phyloP scores from a whole-genome alignment of 2,329 filamentous ascomycete species.

The Claviceps quebecensis region DNA sequence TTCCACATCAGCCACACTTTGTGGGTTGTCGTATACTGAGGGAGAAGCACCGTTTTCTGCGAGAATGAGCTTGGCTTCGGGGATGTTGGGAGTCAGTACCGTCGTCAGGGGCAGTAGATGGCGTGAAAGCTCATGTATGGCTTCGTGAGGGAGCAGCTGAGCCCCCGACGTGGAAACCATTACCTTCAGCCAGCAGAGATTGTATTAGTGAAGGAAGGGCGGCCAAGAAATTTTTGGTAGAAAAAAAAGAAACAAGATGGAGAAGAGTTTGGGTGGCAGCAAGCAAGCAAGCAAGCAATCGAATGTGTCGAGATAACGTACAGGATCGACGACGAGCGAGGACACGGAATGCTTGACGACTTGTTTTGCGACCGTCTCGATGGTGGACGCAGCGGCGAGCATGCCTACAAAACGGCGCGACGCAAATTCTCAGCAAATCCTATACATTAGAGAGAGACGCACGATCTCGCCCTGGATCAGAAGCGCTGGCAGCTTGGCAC shows the following conservation, averaged over 20 bases:
- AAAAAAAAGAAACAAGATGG: background rate
- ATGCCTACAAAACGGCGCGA: slow-evolving; percentile 17
- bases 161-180: slow-evolving; percentile 82
- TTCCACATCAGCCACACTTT: slow-evolving; percentile 52
- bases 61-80: slow-evolving; percentile 56
- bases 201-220: slow-evolving; percentile 1
- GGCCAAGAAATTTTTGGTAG: background rate
- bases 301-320: slow-evolving; percentile 9
- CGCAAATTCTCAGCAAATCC: background rate
- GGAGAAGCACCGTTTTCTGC: slow-evolving; percentile 27
- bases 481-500: no score
- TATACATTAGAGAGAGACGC: background rate
- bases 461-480: no score
- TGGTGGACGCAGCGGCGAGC: slow-evolving; percentile 24
- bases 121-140: slow-evolving; percentile 45
- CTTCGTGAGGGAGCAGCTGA: slow-evolving; percentile 49
- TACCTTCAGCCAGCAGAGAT: slow-evolving; percentile 40
- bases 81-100: slow-evolving; percentile 63
- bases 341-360: slow-evolving; percentile 18
- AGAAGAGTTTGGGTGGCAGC: background rate
- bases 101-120: slow-evolving; percentile 52
- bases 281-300: background rate
- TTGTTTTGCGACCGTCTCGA: slow-evolving; percentile 20
- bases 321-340: slow-evolving; percentile 24
- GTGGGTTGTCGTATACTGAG: slow-evolving; percentile 25